Base-by-base conservation (phyloP, 2,329 filamentous ascomycete genomes). In the Huntiella moniliformis region DNA sequence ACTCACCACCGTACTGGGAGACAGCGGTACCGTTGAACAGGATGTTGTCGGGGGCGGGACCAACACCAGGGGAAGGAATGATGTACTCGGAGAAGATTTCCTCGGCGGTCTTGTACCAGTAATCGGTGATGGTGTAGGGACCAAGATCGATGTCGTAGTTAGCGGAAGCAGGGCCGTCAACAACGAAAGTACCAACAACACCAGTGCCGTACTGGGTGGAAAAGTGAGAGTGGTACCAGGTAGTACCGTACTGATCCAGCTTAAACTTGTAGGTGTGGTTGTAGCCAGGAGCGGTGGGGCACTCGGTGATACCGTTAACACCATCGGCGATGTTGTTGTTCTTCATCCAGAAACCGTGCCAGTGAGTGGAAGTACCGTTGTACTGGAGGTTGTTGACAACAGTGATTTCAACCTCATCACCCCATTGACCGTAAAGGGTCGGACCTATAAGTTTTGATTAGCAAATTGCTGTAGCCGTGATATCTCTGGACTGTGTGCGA, bases 141-240 rank as follows among this genome's bases (percentile, higher is more conserved):
- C 78, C 78, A 1, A 82, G 54, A 51, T 83, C 79, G 28, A 74
- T 58, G 48, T 83, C 78, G 51, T 79, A 79, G 38, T 48, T 46
- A 34, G 50, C 44, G 8, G 48, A 48, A 18, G 60, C 61, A 6
- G 53, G 53, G 13, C 77, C 77, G 48, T 79, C 63, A 49, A 81
- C 64, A 1, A 79, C 62, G 3, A 82, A 68, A 1, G 72, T 68
- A 0, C 79, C 79, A 8, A 70, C 55, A 0, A 79, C 57, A 18
- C 79, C 79, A 37, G 74, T 72, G 5, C 68, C 62, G 52, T 74
- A 71, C 53, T 77, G 73, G 0, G 67, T 63, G 8, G 69, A 72
- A 54, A 72, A 76, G 55, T 77, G 73, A 28, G 70, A 70, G 56
- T 77, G 73, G 44, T 51, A 55, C 50, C 52, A 52, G 46, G 50